A percentile compares a stretch with the other conserved stretches of the same genome.
phyloP scores from a whole-genome alignment of 2,329 filamentous ascomycete genomes.

The Amesomyces nigricolor region DNA sequence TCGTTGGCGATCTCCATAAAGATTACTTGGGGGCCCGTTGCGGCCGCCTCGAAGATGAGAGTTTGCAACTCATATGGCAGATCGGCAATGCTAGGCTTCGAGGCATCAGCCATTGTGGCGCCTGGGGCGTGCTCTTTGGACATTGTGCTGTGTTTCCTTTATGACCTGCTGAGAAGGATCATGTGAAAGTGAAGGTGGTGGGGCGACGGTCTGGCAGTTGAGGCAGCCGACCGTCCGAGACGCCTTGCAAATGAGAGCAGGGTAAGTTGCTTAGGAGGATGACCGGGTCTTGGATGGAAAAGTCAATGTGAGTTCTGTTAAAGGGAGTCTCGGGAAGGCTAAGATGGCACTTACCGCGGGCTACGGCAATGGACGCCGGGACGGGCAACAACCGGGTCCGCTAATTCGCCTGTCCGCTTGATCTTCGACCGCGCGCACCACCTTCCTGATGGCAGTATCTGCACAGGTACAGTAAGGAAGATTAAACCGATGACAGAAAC shows the following conservation, averaged over 20 bases:
- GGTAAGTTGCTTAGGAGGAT: too few species aligned
- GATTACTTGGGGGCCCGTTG: constrained; percentile 10
- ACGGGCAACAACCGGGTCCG: too few species aligned
- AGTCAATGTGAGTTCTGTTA: too few species aligned
- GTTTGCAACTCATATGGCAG: constrained; percentile 18
- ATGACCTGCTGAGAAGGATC: background rate
- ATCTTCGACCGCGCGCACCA: too few species aligned
- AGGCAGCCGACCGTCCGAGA: too few species aligned
- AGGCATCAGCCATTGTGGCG: background rate
- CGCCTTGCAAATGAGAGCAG: too few species aligned
- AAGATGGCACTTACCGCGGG: background rate
- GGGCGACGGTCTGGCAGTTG: too few species aligned
- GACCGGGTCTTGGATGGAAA: too few species aligned
- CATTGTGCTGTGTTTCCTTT: background rate
- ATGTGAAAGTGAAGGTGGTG: background rate
- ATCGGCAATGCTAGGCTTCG: constrained; percentile 8
- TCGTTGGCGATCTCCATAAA: constrained; percentile 15
- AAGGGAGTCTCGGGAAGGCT: background rate
- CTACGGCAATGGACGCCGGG: background rate
- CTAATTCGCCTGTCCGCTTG: too few species aligned
- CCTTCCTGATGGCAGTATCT: too few species aligned
- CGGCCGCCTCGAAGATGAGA: constrained; percentile 15
- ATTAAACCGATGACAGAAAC: too few species aligned
- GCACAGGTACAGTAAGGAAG: too few species aligned
- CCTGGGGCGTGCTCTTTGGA: constrained; percentile 3